A percentile compares a stretch with the other conserved stretches of the same genome.
These are phyloP conservation scores for Auricularia sp. DNA, from an alignment of 768 basidiomycete genomes.

Conservation along the genomic window DNA sequence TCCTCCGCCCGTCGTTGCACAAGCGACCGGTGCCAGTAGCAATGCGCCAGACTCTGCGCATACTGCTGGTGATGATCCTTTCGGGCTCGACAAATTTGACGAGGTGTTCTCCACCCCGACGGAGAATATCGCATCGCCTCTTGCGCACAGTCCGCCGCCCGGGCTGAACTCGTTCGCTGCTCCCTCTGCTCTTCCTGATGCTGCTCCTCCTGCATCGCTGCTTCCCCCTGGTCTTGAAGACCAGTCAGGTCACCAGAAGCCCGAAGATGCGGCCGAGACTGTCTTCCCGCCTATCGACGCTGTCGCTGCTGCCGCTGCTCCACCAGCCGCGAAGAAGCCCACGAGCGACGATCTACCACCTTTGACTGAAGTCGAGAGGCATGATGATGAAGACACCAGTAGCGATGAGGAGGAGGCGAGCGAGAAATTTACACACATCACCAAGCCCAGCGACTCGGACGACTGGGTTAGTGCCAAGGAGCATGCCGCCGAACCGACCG, in stretches of 20 bases:
- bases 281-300: not conserved
- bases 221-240: not conserved
- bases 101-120: slow-evolving; percentile 1
- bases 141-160: not conserved
- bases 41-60: slow-evolving; percentile 3
- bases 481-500: not conserved
- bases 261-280: not conserved
- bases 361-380: slow-evolving; percentile 15
- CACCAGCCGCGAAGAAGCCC: not conserved
- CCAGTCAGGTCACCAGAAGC: not conserved
- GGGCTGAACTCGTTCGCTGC: slow-evolving; percentile 3
- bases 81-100: slow-evolving; percentile 29
- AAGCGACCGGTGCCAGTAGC: slow-evolving; percentile 2
- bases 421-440: slow-evolving; percentile 1
- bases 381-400: slow-evolving; percentile 16
- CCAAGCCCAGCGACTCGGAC: not conserved
- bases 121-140: not conserved
- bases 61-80: slow-evolving; percentile 33
- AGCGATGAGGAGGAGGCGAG: slow-evolving; percentile 7
- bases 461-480: not conserved
- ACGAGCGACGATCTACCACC: slow-evolving; percentile 9
- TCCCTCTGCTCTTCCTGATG: not conserved
- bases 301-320: not conserved
- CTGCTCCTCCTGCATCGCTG: not conserved
- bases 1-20: not conserved